Evolutionary conservation across 192 early-diverging fungal species (phyloP), one percentile per base, ranked within the genome.

Genomic region (Backusella circina): DNA sequence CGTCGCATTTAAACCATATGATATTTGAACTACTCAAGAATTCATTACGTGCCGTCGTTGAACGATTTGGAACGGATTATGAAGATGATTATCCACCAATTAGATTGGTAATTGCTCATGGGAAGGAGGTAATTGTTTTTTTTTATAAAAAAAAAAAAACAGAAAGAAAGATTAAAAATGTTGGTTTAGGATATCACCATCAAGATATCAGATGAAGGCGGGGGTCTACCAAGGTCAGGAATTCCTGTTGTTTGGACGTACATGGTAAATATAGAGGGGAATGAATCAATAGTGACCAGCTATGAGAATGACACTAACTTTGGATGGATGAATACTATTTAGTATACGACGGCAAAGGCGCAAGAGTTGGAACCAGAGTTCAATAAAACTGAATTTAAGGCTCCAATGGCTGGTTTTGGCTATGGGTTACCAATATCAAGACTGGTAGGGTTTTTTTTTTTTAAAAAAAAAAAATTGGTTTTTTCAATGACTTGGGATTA

Each of bases 1-100:
- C 96, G 15, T 91, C 90, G 15, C 97, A 98, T 80, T 84, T 98
- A 84, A 95, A 95, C 82, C 97, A 98, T 83, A 97, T 97, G 95
- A 76, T 97, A 28, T 99, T 99, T 85, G 97, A 99, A 89, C 85
- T 99, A 65, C 84, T 99, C 51, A 99, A 99, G 83, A 99, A 99
- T 86, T 94, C 93, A 38, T 86, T 99, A 67, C 91, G 97, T 44
- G 97, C 97, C 10, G 92, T 96, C 3, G 95, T 99, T 30, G 97
- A 99, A 85, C 85, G 89, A 70, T 93, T 91, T 79, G 95, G 95
- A 47, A 85, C 90, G 65, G 95, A 96, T 70, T 85, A 85, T 23
- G 82, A 80, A n/a, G 94, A 95, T 26, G 87, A 90, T 57, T 99
- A 92, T 81, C 97, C 97, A 39, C 87, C 94, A 10, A 94, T 99